phyloP scores from a whole-genome alignment of 345 rosid genomes.

The Cardamine chenopodiifolia region DNA sequence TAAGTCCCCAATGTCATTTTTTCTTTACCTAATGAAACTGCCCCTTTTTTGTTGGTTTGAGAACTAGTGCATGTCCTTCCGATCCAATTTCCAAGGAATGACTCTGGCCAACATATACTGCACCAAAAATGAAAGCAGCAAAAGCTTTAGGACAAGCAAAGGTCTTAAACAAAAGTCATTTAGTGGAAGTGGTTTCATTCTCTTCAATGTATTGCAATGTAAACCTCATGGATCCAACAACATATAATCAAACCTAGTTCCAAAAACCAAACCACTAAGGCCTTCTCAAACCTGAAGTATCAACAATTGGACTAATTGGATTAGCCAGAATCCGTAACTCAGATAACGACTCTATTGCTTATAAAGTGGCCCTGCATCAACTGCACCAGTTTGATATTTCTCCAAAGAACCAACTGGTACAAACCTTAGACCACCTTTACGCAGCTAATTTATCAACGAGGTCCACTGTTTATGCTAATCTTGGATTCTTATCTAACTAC shows the following conservation, averaged over 20 bases:
- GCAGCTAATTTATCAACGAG: constrained; percentile 1
- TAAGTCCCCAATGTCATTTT: constrained; percentile 26
- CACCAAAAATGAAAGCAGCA: constrained; percentile 21
- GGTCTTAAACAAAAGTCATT: background rate
- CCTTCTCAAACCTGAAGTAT: background rate
- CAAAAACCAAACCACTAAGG: background rate
- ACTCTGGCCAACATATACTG: constrained; percentile 30
- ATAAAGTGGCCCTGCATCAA: background rate
- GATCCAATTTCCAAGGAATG: constrained; percentile 29
- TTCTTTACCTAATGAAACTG: constrained; percentile 23
- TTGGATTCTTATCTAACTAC: constrained; percentile 11
- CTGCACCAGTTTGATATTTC: constrained; percentile 12
- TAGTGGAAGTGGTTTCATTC: background rate
- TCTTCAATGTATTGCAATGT: constrained; percentile 17
- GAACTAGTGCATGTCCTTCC: constrained; percentile 24
- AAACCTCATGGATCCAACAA: constrained; percentile 13
- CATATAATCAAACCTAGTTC: background rate
- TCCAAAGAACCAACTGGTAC: background rate
- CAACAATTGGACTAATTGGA: constrained; percentile 4
- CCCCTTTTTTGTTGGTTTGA: background rate
- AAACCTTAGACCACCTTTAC: constrained; percentile 10
- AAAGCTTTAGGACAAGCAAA: constrained; percentile 4
- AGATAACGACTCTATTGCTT: constrained; percentile 3
- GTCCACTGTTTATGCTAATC: constrained; percentile 6
- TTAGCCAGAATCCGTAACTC: background rate